Base-by-base conservation (phyloP, 345 rosid species). In the Sonneratia alba region DNA sequence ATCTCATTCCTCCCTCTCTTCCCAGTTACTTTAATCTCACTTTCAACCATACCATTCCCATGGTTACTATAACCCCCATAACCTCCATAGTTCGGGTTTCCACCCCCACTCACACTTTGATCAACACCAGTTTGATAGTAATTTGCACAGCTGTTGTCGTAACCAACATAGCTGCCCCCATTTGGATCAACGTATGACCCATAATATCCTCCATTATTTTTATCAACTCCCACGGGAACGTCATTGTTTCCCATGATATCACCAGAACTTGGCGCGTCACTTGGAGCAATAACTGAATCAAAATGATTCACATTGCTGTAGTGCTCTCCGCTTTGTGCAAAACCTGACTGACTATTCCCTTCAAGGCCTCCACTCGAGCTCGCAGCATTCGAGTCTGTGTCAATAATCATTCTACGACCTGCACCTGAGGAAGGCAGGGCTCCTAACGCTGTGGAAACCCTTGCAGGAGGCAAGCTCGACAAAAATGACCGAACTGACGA, bases 391-490 rank as follows among this genome's bases (percentile, higher is more conserved):
- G 83, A 73, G 62, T 85, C 84, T 0, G 86, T 81, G 43, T 87
- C 95, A 32, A 91, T 38, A 37, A 83, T 77, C 49, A 91, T 84
- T 83, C 96, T 86, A 75, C 97, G 81, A 24, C 91, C 89, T 56
- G 91, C 87, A 32, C 86, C 85, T 0, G 83, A 68, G 42, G 88
- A 76, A 43, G 87, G 87, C 66, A 82, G 78, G 65, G 81, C 85
- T 18, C 98, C 98, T 34, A 88, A 84, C 2, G 94, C 63, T 55
- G 85, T 76, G 3, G 98, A 87, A 74, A 83, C 83, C 70, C 74
- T 89, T 11, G 96, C 93, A 1, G 93, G 93, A 1, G 98, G 97
- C 67, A 96, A 85, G 64, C 85, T 83, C 4, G 96, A 92, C 64
- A 92, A 79, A 77, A 92, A 89, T 3, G 96, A 89, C 43, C 51